Base-by-base conservation (phyloP, 768 basidiomycete genomes). In the Panaeolus cyanescens region DNA sequence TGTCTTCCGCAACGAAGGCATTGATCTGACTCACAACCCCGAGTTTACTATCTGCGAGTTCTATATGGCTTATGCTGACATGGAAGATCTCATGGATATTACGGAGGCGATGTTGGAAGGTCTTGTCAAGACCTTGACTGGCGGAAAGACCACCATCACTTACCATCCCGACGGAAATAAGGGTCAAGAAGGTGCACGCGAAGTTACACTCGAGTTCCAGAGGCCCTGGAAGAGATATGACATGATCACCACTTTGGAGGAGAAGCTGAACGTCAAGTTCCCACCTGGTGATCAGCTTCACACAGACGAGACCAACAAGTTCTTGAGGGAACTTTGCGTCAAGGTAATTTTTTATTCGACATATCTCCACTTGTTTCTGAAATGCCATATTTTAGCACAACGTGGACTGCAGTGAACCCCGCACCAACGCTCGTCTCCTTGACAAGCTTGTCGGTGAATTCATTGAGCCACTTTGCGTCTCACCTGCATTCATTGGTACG, bases 41-140 rank as follows among this genome's bases (percentile, higher is more conserved):
- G 97, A 99, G 75, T 98, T 98, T 80, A 93, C 94, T 5, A 96
- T 98, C 78, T 99, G 96, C 84, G 96, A 99, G 79, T 99, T 99
- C 78, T 99, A 99, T 72, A 99, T 99, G 96, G 96, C 97, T 31
- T 99, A 98, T 68, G 97, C 97, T 61, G 97, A 99, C 74, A 96
- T 96, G 95, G 91, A 93, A 79, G 97, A 99, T 71, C 61, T 99
- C 60, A 98, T 99, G 96, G 97, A 98, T 39, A 83, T 99, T 60
- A 99, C 97, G 15, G 97, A 99, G 76, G 77, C 79, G 40, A 82
- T 99, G 79, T 72, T 99, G 17, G 92, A 95, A 70, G 93, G 95
- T 7, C 77, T 99, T 76, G 96, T 99, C 71, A 92, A 89, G 84
- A 85, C 82, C 70, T 73, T 99, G 59, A 96, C 87, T 0, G 86